These are phyloP conservation scores for Rhodotorula sp. DNA, from an alignment of 1,284 basidiomycete species.

Conservation along the genomic window DNA sequence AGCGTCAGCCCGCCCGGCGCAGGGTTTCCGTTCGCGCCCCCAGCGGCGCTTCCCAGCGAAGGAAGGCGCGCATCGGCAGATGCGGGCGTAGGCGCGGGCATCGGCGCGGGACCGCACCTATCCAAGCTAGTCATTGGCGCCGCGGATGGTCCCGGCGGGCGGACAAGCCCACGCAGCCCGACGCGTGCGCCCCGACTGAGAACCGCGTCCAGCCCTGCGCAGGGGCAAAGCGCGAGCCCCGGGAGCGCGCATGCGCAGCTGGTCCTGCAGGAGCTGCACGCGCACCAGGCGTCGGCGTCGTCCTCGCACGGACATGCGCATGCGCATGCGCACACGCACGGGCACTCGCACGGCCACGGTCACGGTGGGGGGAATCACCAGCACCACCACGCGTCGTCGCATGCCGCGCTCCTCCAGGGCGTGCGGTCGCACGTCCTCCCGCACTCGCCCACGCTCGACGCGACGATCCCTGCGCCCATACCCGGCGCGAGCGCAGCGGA, in stretches of 20 bases:
- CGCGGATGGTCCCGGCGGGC: neutral
- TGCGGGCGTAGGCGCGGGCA: neutral
- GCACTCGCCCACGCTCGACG: conserved; percentile 33
- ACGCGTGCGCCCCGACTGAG: neutral
- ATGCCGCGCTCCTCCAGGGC: conserved; percentile 37
- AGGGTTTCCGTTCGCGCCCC: conserved; percentile 19
- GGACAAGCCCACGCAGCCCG: neutral
- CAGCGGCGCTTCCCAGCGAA: neutral
- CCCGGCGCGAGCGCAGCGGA: neutral
- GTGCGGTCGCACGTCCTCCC: conserved; percentile 32
- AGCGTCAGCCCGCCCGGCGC: conserved; percentile 33
- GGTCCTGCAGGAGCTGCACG: conserved; percentile 1
- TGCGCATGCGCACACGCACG: neutral
- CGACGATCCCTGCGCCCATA: neutral
- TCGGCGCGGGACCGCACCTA: neutral
- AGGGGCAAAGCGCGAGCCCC: too few relatives aligned
- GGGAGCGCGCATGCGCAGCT: neutral
- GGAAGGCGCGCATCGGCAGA: neutral
- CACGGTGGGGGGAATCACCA: neutral
- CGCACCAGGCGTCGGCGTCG: neutral
- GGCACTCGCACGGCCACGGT: neutral
- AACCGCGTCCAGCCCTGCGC: neutral
- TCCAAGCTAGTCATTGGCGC: neutral
- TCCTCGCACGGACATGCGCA: neutral
- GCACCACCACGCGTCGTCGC: conserved; percentile 17